Percentiles rank a stretch among this genome's conserved stretches.
Conservation (phyloP, 305 asterid species). For the Fraxinus greggii region DNA sequence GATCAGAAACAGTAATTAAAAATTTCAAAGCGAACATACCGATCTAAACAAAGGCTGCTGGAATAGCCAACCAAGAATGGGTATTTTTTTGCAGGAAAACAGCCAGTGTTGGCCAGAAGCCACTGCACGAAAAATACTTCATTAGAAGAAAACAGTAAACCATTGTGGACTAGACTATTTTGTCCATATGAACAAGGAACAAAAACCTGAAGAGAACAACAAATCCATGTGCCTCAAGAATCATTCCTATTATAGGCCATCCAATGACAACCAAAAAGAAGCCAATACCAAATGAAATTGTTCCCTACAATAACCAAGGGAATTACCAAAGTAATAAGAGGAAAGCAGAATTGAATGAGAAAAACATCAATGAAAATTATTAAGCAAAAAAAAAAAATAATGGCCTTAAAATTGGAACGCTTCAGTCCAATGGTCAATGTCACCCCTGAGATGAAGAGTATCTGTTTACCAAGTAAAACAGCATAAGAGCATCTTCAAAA, state of each 20-base stretch:
- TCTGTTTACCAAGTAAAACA: too few relatives aligned
- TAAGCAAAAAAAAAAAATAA: neutral
- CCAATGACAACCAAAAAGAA: too few relatives aligned
- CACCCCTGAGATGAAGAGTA: too few relatives aligned
- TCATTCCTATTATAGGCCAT: conserved; percentile 76
- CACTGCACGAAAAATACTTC: conserved; percentile 47
- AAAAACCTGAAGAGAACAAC: too few relatives aligned
- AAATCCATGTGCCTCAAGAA: too few relatives aligned
- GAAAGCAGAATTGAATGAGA: neutral
- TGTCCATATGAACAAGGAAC: too few relatives aligned
- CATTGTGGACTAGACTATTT: too few relatives aligned
- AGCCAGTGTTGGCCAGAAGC: conserved; percentile 76
- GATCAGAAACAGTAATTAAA: neutral
- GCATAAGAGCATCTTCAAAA: too few relatives aligned
- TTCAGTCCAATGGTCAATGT: too few relatives aligned
- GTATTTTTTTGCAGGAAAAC: conserved; percentile 66
- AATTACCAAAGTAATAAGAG: neutral
- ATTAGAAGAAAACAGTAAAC: conserved; percentile 6
- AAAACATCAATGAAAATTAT: neutral
- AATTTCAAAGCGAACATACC: conserved; percentile 42
- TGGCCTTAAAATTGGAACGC: conserved; percentile 70
- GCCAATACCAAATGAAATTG: too few relatives aligned
- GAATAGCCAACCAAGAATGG: conserved; percentile 73
- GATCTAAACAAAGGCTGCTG: conserved; percentile 62
- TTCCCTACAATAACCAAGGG: conserved; percentile 44